Evolutionary conservation across 441 rosid species (phyloP), one percentile per base, ranked within the genome.

Genomic region (Euphorbia celastroides): DNA sequence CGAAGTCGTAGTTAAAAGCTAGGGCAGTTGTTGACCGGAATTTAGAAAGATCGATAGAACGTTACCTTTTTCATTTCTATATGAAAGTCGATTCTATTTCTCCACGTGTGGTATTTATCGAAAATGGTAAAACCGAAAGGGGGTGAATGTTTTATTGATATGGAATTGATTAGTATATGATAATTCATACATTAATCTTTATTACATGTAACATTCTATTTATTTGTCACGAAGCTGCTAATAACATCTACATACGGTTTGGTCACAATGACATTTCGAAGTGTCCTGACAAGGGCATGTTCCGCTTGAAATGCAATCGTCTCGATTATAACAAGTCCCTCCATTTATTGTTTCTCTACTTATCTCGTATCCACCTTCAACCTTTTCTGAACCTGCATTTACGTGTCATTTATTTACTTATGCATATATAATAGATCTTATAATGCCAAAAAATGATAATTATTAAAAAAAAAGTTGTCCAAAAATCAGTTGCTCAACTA

Each of bases 1-100:
- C 34, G 32, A 41, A 26, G 28, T 70, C 26, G 19, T 57, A n/a
- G 22, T 38, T 62, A 5, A 20, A 20, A 12, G 52, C 27, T 36
- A 6, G 42, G 36, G 51, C 32, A 48, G 13, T 20, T 26, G 23
- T 60, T 26, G 13, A 61, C 25, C 27, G 28, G 36, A 61, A 10
- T 3, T n/a, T n/a, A n/a, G n/a, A 59, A 31, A 57, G 42, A 28
- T 28, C 28, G 63, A 44, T 57, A 44, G 44, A 64, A 64, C 20
- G 31, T 31, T 11, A 13, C 6, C 50, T 63, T 19, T n/a, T n/a
- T n/a, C n/a, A n/a, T n/a, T n/a, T n/a, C n/a, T n/a, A n/a, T n/a
- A n/a, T n/a, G n/a, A n/a, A n/a, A n/a, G n/a, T n/a, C n/a, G n/a
- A n/a, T n/a, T n/a, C n/a, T n/a, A n/a, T n/a, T n/a, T n/a, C n/a